These are phyloP conservation scores for Leptosphaerulina australis DNA, from an alignment of 2,329 filamentous ascomycete genomes.

Conservation along the genomic window DNA sequence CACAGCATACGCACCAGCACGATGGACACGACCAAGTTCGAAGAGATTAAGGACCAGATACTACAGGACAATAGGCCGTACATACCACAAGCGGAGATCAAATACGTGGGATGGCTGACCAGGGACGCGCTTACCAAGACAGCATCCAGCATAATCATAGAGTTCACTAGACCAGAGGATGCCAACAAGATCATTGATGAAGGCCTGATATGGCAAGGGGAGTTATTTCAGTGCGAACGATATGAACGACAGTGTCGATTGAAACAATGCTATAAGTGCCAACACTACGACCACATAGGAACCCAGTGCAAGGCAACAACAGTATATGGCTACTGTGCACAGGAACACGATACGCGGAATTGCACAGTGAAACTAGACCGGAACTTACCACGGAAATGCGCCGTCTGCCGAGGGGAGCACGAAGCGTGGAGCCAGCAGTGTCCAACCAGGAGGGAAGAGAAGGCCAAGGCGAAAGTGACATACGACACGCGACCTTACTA, in stretches of 20 bases:
- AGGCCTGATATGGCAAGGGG: conserved; percentile 21
- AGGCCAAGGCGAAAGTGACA: conserved; percentile 2
- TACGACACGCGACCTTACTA: too few species aligned
- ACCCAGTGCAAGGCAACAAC: conserved; percentile 26
- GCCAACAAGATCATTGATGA: too few species aligned
- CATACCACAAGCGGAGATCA: too few species aligned
- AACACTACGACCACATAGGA: conserved; percentile 26
- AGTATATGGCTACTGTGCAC: conserved; percentile 21
- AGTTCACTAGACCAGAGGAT: too few species aligned
- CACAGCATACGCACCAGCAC: too few species aligned
- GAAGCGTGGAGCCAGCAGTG: neutral
- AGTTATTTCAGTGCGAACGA: conserved; percentile 21
- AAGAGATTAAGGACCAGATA: conserved; percentile 22
- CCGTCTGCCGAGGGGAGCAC: conserved; percentile 13
- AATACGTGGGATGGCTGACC: too few species aligned
- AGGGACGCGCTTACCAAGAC: too few species aligned
- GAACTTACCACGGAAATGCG: conserved; percentile 19
- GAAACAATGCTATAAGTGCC: conserved; percentile 24
- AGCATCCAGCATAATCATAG: too few species aligned
- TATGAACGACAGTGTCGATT: conserved; percentile 21
- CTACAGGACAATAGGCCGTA: conserved; percentile 24
- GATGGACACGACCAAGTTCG: conserved; percentile 22
- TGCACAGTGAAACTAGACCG: conserved; percentile 13
- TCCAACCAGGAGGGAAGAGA: conserved; percentile 10
- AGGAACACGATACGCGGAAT: conserved; percentile 15